A percentile compares a stretch with the other conserved stretches of the same genome.
Conservation (phyloP, 306 rosid species). For the Corylus avellana region DNA sequence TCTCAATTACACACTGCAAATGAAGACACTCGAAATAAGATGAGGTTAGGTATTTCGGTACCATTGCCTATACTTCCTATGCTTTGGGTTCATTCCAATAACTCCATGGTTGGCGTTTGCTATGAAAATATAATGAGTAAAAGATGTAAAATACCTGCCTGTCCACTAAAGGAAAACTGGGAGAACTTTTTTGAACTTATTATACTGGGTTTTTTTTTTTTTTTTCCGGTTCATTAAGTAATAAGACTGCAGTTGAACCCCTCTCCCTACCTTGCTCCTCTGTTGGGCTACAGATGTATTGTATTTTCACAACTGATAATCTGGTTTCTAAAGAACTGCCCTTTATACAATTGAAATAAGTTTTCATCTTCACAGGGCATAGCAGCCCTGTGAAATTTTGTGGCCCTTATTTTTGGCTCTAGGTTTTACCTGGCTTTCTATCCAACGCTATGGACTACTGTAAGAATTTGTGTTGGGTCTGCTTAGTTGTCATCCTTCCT, state of each 20-base stretch:
- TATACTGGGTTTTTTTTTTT: background rate
- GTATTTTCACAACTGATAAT: no score
- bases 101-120: background rate
- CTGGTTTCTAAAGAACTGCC: no score
- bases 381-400: background rate
- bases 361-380: background rate
- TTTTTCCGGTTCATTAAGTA: background rate
- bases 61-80: background rate
- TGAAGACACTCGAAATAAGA: slow-evolving; percentile 74
- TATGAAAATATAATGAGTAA: background rate
- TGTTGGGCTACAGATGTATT: no score
- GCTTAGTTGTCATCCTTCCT: background rate
- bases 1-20: slow-evolving; percentile 81
- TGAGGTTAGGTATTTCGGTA: slow-evolving; percentile 47
- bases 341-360: no score
- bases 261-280: background rate
- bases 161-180: background rate
- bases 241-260: background rate
- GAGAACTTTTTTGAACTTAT: background rate
- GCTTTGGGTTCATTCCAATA: background rate
- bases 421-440: background rate
- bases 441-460: background rate
- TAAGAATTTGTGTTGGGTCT: background rate
- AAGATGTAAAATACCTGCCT: background rate
- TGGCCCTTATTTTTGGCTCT: background rate